These are phyloP conservation scores for Oxalis stricta DNA, from an alignment of 441 rosid genomes.

Conservation along the genomic window DNA sequence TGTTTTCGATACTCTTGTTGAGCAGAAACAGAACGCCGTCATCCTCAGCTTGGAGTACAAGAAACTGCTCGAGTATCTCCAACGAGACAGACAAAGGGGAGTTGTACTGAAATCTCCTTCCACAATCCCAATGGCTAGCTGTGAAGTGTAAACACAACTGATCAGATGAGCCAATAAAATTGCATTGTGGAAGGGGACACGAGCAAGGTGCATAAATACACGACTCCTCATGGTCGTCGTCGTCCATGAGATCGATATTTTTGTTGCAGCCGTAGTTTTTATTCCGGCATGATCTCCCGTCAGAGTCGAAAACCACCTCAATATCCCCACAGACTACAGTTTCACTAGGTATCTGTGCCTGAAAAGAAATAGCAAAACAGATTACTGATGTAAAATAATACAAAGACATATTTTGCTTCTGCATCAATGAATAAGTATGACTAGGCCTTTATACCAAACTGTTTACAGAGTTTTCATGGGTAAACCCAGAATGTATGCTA, in stretches of 20 bases:
- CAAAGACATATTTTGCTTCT: not conserved
- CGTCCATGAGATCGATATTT: slow-evolving; percentile 10
- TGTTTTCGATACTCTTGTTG: slow-evolving; percentile 10
- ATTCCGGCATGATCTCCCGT: slow-evolving; percentile 13
- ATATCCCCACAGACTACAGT: slow-evolving; percentile 5
- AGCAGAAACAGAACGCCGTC: slow-evolving; percentile 25
- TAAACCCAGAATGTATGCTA: slow-evolving; percentile 6
- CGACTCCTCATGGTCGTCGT: slow-evolving; percentile 13
- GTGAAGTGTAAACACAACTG: slow-evolving; percentile 20
- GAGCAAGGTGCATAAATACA: slow-evolving; percentile 14
- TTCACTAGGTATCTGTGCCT: slow-evolving; percentile 9
- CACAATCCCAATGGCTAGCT: slow-evolving; percentile 17
- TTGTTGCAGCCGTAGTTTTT: slow-evolving; percentile 19
- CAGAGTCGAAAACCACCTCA: slow-evolving; percentile 15
- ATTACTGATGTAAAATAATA: not conserved
- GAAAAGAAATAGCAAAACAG: slow-evolving; percentile 3
- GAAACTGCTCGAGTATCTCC: slow-evolving; percentile 8
- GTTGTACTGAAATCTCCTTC: slow-evolving; percentile 16
- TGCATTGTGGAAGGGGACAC: slow-evolving; percentile 21
- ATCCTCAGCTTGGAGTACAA: slow-evolving; percentile 26
- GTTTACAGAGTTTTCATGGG: slow-evolving; percentile 6
- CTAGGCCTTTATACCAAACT: not conserved
- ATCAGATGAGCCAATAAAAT: slow-evolving; percentile 14
- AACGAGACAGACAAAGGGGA: slow-evolving; percentile 10
- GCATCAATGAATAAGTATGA: not conserved